Evolutionary conservation across 2,329 filamentous ascomycete species (phyloP), one percentile per base, ranked within the genome.

Genomic region (Trichoderma sp.): DNA sequence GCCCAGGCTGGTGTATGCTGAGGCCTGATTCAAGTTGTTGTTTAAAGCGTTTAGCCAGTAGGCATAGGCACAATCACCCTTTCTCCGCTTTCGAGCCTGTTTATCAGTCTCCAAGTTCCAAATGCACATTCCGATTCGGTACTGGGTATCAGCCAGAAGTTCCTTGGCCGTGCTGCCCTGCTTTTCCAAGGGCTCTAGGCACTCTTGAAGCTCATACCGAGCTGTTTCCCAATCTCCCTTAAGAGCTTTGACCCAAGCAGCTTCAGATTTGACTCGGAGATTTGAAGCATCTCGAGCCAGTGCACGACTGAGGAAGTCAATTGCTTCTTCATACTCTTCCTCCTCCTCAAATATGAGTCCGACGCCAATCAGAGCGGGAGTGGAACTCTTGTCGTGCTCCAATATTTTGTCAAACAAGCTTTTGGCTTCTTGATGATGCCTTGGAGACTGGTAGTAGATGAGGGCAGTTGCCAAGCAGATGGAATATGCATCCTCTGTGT

Each of bases 261-360:
- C 89, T 79, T 99, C 96, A 19, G 92, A 91, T 68, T 89, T 90
- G 55, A 99, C 91, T 35, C 90, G 91, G 24, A 94, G 83, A 73
- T 97, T 97, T 13, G 83, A 83, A 2, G 85, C 82, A 75, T 97
- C 93, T 29, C 92, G 88, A 72, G 89, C 78, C 31, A 96, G 79
- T 1, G 96, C 96, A 72, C 92, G 88, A 49, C 86, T 86, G 14
- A 99, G 82, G 75, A 97, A 97, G 33, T 91, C 87, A 49, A 94
- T 89, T 0, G 96, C 96, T 75, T 93, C 86, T 58, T 87, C 84
- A 75, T 92, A 97, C 72, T 98, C 92, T 75, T 97, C 91, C 72
- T 97, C 94, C 74, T 98, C 96, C 79, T 97, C 94, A 58, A 94
- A 91, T 52, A 99, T 95, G 29, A 98, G 81, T 1, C 96, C 96